phyloP scores from a whole-genome alignment of 2,329 filamentous ascomycete genomes.

The Chrysoporthe austroafricana region DNA sequence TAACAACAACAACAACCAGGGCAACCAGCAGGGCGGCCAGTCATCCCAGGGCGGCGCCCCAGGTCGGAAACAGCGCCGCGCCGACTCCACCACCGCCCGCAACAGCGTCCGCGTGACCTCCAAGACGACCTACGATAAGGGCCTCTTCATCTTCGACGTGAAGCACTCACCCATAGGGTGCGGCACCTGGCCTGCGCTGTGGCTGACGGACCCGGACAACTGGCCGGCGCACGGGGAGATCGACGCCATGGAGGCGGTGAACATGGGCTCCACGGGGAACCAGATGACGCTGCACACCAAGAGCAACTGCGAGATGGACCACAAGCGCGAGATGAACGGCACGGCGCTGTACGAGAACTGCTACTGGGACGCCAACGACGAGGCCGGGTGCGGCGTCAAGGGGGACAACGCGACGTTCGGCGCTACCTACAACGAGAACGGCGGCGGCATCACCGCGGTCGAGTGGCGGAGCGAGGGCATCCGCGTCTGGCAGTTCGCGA shows the following conservation, averaged over 20 bases:
- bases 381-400: slow-evolving; percentile 62
- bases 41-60: neutral
- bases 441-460: slow-evolving; percentile 64
- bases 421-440: slow-evolving; percentile 52
- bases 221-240: slow-evolving; percentile 70
- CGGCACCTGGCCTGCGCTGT: slow-evolving; percentile 68
- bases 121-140: slow-evolving; percentile 61
- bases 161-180: slow-evolving; percentile 67
- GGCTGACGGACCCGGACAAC: slow-evolving; percentile 63
- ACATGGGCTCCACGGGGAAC: slow-evolving; percentile 58
- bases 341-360: slow-evolving; percentile 49
- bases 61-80: slow-evolving; percentile 4
- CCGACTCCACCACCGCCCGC: slow-evolving; percentile 57
- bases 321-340: slow-evolving; percentile 59
- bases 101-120: slow-evolving; percentile 67
- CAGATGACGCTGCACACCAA: slow-evolving; percentile 62
- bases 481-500: slow-evolving; percentile 64
- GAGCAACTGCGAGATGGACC: slow-evolving; percentile 53
- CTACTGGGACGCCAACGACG: slow-evolving; percentile 53
- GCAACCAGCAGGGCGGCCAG: slow-evolving; percentile 1
- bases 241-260: slow-evolving; percentile 64
- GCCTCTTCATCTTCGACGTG: slow-evolving; percentile 71
- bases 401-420: slow-evolving; percentile 52
- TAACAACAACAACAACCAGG: neutral
- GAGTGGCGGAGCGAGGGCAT: slow-evolving; percentile 66